Conservation (phyloP, 257 asterid species). For the Penstemon davidsonii region DNA sequence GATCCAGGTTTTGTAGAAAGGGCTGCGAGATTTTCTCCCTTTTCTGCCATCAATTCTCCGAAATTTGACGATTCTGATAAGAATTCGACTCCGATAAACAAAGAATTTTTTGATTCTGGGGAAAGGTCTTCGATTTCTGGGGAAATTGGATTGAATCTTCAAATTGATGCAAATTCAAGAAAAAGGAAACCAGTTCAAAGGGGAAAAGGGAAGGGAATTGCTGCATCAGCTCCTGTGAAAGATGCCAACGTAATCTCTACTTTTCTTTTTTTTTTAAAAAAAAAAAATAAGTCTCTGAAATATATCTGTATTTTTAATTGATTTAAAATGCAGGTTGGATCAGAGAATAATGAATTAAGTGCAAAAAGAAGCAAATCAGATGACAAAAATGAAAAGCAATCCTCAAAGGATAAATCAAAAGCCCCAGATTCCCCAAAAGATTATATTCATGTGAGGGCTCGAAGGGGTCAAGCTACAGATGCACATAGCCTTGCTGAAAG, state of each 20-base stretch:
- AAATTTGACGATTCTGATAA: no score
- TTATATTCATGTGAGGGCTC: slow-evolving; percentile 90
- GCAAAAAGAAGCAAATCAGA: slow-evolving; percentile 61
- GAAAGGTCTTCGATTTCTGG: slow-evolving; percentile 72
- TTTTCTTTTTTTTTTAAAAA: not conserved
- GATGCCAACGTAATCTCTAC: slow-evolving; percentile 46
- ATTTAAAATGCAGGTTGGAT: slow-evolving; percentile 42
- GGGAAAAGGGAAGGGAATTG: slow-evolving; percentile 58
- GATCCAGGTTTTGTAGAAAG: slow-evolving; percentile 74
- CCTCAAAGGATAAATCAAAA: slow-evolving; percentile 33
- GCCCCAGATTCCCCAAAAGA: slow-evolving; percentile 68
- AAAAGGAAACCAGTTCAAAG: slow-evolving; percentile 65
- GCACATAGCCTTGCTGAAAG: slow-evolving; percentile 97
- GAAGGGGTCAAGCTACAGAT: slow-evolving; percentile 97
- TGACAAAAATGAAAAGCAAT: slow-evolving; percentile 29
- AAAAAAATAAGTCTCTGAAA: not conserved
- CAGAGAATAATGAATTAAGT: slow-evolving; percentile 54
- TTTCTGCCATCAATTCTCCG: slow-evolving; percentile 38
- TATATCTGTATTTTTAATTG: not conserved
- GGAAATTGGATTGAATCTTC: slow-evolving; percentile 28
- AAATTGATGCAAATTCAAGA: slow-evolving; percentile 46
- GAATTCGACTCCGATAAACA: no score
- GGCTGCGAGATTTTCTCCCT: slow-evolving; percentile 64
- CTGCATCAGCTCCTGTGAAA: slow-evolving; percentile 34
- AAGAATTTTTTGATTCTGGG: slow-evolving; percentile 32